Percentiles rank a stretch among this genome's conserved stretches.
Evolutionary conservation across 176 grass and related monocot species (phyloP).

Genomic region (Cocos nucifera): DNA sequence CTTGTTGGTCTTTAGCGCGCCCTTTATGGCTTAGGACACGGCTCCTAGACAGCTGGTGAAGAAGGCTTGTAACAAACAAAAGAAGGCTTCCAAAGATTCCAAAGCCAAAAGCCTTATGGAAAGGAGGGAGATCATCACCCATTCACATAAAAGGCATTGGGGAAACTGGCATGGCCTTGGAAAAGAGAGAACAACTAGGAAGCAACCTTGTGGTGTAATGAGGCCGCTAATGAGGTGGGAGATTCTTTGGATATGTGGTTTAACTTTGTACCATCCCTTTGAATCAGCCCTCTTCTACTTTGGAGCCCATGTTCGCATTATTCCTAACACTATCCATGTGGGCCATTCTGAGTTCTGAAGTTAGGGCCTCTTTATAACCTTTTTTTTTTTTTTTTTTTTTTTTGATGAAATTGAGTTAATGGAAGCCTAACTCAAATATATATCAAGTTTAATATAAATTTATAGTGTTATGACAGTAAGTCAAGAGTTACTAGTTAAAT

Average conservation of each 20-base stretch:
- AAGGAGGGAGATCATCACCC: constrained; percentile 2
- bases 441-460: too few species aligned
- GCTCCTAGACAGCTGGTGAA: background rate
- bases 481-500: too few species aligned
- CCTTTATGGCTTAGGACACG: constrained; percentile 1
- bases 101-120: background rate
- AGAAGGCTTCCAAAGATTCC: background rate
- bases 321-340: too few species aligned
- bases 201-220: background rate
- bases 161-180: background rate
- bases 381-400: too few species aligned
- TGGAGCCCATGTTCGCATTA: background rate
- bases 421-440: too few species aligned
- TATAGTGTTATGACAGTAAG: too few species aligned
- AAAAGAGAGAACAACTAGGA: background rate
- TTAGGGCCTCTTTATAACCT: too few species aligned
- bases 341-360: too few species aligned
- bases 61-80: background rate
- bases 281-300: background rate
- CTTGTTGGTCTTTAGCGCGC: background rate
- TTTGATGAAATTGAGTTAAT: too few species aligned
- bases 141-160: background rate
- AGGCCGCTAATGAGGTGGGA: background rate
- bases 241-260: constrained; percentile 15
- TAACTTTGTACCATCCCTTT: background rate